phyloP scores from a whole-genome alignment of 495 filamentous ascomycete species.

The Chaetomium cochliodes region DNA sequence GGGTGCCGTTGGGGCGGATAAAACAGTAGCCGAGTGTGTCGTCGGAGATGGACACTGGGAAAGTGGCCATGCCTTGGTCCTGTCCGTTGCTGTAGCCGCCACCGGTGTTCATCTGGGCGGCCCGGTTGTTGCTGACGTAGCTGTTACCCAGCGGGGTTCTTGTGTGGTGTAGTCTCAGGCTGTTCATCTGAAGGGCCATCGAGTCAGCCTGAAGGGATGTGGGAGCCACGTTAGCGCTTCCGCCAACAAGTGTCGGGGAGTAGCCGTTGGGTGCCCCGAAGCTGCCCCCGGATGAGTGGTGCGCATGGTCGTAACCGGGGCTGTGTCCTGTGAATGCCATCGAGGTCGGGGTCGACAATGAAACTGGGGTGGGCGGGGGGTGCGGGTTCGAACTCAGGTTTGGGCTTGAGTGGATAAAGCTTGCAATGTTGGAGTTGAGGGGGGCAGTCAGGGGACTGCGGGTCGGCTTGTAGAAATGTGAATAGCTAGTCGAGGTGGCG shows the following conservation, averaged over 20 bases:
- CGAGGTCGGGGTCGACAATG: constrained; percentile 1
- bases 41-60: not conserved
- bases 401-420: constrained; percentile 5
- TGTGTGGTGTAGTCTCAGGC: not conserved
- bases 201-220: not conserved
- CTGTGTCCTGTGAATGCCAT: not conserved
- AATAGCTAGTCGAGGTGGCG: not conserved
- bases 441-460: constrained; percentile 6
- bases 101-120: not conserved
- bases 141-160: not conserved
- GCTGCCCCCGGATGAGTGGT: constrained; percentile 4
- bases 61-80: not conserved
- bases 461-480: not conserved
- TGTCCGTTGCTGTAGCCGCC: not conserved
- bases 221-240: not conserved
- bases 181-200: not conserved
- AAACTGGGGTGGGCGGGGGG: constrained; percentile 2
- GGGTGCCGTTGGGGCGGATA: constrained; percentile 55
- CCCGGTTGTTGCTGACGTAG: not conserved
- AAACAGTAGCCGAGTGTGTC: constrained; percentile 49
- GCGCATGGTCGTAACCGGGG: not conserved
- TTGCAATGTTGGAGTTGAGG: not conserved
- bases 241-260: not conserved
- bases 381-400: not conserved
- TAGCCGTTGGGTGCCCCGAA: not conserved